Evolutionary conservation across 495 filamentous ascomycete genomes (phyloP).

Genomic region (Penicillium herquei): DNA sequence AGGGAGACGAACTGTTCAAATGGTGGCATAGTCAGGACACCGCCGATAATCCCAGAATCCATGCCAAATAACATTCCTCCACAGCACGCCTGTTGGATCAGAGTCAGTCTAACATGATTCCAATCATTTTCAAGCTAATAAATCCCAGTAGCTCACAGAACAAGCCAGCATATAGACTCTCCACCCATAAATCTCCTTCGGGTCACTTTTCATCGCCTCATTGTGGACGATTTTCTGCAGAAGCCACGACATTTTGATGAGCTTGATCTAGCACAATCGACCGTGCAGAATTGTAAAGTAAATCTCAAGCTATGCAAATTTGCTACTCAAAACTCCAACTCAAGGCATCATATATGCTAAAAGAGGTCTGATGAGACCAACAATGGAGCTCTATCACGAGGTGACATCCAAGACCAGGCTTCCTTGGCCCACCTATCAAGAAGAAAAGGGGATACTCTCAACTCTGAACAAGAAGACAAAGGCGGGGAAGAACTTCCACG

Average conservation of each 20-base stretch:
- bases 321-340: no score
- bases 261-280: neutral
- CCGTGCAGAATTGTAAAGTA: no score
- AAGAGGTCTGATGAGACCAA: neutral
- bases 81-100: slow-evolving; percentile 59
- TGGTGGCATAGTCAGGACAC: slow-evolving; percentile 60
- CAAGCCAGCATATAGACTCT: slow-evolving; percentile 67
- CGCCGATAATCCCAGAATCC: slow-evolving; percentile 70
- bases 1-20: slow-evolving; percentile 49
- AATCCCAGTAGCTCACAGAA: slow-evolving; percentile 48
- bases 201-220: slow-evolving; percentile 73
- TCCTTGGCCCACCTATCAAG: slow-evolving; percentile 18
- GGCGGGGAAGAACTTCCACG: slow-evolving; percentile 19
- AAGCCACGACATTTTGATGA: slow-evolving; percentile 40
- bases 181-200: slow-evolving; percentile 78
- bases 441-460: neutral
- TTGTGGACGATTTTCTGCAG: slow-evolving; percentile 70
- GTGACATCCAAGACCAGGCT: slow-evolving; percentile 4
- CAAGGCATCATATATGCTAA: neutral
- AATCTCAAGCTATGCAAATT: neutral
- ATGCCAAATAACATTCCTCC: slow-evolving; percentile 73
- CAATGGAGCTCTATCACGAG: neutral
- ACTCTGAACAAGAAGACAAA: slow-evolving; percentile 10
- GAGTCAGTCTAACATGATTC: no score
- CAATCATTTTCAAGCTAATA: neutral